These are phyloP conservation scores for Hemisphaericaspora xylofermentans DNA, from an alignment of 1,139 yeast species.

Conservation along the genomic window DNA sequence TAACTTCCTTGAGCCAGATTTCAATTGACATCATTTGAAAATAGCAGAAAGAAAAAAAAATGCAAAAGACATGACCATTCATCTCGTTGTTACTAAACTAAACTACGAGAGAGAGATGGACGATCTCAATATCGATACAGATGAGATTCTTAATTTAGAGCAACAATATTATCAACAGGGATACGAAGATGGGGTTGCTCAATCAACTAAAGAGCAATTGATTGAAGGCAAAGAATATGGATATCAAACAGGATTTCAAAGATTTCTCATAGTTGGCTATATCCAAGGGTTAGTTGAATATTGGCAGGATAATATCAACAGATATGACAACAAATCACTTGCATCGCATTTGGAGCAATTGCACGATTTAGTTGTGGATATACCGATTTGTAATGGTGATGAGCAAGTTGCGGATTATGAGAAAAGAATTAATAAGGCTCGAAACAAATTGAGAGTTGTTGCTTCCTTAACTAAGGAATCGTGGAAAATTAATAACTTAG, in stretches of 20 bases:
- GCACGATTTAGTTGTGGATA: constrained; percentile 20
- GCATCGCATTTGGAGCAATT: constrained; percentile 31
- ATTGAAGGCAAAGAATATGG: constrained; percentile 79
- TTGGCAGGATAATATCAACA: constrained; percentile 28
- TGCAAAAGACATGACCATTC: no score
- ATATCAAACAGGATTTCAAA: constrained; percentile 74
- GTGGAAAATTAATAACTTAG: constrained; percentile 34
- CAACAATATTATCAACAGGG: constrained; percentile 64
- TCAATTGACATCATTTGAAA: no score
- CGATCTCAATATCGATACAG: constrained; percentile 35
- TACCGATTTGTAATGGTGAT: constrained; percentile 42
- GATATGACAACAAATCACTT: constrained; percentile 21
- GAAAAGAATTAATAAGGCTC: constrained; percentile 39
- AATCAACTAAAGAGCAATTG: constrained; percentile 40
- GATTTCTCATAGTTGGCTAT: constrained; percentile 64
- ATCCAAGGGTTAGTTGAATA: constrained; percentile 51
- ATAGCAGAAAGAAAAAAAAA: no score
- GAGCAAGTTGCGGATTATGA: constrained; percentile 50
- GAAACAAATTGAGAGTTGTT: constrained; percentile 54
- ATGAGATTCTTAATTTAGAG: constrained; percentile 53
- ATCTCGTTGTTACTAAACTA: no score
- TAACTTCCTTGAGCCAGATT: no score
- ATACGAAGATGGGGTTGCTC: constrained; percentile 21
- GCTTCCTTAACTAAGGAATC: constrained; percentile 35
- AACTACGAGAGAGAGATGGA: constrained; percentile 4